These are phyloP conservation scores for Nephelium lappaceum DNA, from an alignment of 345 rosid species.

Conservation along the genomic window DNA sequence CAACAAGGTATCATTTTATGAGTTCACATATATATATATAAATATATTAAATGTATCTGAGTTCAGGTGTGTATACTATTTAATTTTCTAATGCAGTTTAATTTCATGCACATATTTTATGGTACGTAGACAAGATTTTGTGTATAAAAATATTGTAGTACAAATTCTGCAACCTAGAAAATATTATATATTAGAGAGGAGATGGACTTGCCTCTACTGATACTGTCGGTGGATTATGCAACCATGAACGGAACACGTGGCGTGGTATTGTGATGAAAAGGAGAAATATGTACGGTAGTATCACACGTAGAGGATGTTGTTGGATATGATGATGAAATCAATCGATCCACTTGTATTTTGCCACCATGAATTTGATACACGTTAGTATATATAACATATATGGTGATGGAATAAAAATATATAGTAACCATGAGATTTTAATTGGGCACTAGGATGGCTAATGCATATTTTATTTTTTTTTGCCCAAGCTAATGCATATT, in stretches of 20 bases:
- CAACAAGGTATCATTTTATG: not conserved
- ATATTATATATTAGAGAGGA: constrained; percentile 1
- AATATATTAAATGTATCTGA: not conserved
- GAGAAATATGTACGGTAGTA: not conserved
- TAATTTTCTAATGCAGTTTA: not conserved
- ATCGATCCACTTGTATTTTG: not conserved
- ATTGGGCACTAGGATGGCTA: no score
- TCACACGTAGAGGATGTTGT: constrained; percentile 16
- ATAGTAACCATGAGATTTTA: not conserved
- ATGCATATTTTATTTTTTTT: no score
- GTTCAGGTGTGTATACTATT: not conserved
- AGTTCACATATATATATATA: constrained; percentile 17
- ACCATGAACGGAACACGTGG: constrained; percentile 7
- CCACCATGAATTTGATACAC: not conserved
- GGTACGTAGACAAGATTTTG: not conserved
- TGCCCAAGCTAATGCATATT: no score
- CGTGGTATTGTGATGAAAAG: not conserved
- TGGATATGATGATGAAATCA: constrained; percentile 9
- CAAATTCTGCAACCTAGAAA: constrained; percentile 8
- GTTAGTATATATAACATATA: not conserved
- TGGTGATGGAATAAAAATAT: not conserved
- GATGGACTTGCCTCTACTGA: constrained; percentile 4
- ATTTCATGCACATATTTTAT: constrained; percentile 8
- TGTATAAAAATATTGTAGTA: not conserved
- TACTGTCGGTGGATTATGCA: constrained; percentile 13